Evolutionary conservation across 176 grass and related monocot species (phyloP).

Genomic region (Thalia dealbata): DNA sequence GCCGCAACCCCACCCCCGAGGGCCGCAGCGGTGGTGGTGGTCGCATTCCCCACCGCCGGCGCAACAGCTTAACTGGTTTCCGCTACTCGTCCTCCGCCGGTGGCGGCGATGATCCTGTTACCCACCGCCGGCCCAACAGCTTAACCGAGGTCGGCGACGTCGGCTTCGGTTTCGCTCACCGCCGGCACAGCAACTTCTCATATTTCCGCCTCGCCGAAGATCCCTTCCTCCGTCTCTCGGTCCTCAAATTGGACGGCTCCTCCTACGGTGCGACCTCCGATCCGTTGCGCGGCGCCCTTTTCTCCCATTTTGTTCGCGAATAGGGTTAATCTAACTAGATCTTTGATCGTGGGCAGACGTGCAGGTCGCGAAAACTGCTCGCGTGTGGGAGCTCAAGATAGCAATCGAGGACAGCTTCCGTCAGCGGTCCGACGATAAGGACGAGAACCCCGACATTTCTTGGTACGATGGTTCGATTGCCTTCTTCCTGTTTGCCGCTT

Average conservation of each 20-base stretch:
- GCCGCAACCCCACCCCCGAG: too few species aligned
- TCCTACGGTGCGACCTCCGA: constrained; percentile 43
- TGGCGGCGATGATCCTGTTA: constrained; percentile 15
- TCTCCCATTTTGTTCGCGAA: not conserved
- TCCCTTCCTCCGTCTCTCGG: constrained; percentile 44
- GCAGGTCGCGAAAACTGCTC: constrained; percentile 31
- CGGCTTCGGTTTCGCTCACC: constrained; percentile 28
- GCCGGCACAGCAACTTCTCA: constrained; percentile 44
- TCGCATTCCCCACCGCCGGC: too few species aligned
- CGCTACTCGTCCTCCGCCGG: not conserved
- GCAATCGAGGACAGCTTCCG: constrained; percentile 58
- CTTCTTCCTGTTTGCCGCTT: not conserved
- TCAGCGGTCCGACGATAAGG: constrained; percentile 22
- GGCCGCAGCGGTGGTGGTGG: too few species aligned
- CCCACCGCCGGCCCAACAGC: constrained; percentile 34
- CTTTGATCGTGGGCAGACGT: constrained; percentile 33
- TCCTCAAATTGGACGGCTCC: constrained; percentile 77
- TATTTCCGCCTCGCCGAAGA: constrained; percentile 52
- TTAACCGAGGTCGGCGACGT: constrained; percentile 28
- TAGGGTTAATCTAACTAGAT: not conserved
- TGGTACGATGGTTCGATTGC: constrained; percentile 28
- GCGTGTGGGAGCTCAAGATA: constrained; percentile 56
- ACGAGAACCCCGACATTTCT: constrained; percentile 22
- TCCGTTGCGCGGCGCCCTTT: not conserved
- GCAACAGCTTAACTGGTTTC: too few species aligned